These are phyloP conservation scores for Botrytis squamosa DNA, from an alignment of 2,329 filamentous ascomycete species.

Conservation along the genomic window DNA sequence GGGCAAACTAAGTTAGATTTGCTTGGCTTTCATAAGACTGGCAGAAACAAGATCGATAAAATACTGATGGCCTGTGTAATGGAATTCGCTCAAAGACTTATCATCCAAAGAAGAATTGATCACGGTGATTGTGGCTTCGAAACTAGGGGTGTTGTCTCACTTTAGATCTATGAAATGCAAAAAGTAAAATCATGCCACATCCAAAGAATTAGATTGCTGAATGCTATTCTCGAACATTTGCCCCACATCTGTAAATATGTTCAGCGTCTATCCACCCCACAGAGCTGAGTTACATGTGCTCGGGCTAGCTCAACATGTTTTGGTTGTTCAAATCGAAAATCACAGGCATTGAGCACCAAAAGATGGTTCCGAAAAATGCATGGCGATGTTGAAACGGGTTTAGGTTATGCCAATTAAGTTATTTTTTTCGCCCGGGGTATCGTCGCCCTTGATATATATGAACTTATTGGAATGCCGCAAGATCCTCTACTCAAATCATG, in stretches of 20 bases:
- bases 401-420: neutral
- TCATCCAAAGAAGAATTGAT: too few species aligned
- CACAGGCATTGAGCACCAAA: neutral
- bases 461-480: neutral
- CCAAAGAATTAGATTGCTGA: too few species aligned
- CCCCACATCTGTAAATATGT: neutral
- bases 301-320: neutral
- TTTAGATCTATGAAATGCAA: too few species aligned
- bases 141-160: too few species aligned
- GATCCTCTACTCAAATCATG: neutral
- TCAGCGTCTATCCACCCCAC: fast-evolving
- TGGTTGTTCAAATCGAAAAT: neutral
- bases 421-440: neutral
- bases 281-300: neutral
- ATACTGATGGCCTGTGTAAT: too few species aligned
- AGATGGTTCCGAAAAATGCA: neutral
- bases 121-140: too few species aligned
- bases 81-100: too few species aligned
- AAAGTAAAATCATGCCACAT: too few species aligned
- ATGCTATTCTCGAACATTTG: neutral
- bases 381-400: neutral
- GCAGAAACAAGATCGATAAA: too few species aligned
- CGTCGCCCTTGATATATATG: neutral
- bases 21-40: too few species aligned
- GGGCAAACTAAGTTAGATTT: too few species aligned